Percentiles rank a stretch among this genome's conserved stretches.
These are phyloP conservation scores for Sporothrix mexicana DNA, from an alignment of 2,329 filamentous ascomycete species.

Conservation along the genomic window DNA sequence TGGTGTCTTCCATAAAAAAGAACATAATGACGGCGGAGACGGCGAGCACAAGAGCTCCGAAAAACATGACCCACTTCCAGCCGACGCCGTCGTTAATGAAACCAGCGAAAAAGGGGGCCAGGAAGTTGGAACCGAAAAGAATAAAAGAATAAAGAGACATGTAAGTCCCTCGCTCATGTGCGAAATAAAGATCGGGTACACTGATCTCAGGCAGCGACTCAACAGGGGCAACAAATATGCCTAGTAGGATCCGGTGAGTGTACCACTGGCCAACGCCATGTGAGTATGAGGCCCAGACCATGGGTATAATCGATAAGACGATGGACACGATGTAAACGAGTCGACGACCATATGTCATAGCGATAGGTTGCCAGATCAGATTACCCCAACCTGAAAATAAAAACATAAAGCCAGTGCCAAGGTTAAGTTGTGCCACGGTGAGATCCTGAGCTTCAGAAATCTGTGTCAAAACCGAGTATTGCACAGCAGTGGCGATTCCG, in stretches of 20 bases:
- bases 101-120: constrained; percentile 56
- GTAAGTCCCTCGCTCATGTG: constrained; percentile 44
- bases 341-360: constrained; percentile 51
- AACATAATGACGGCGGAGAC: constrained; percentile 58
- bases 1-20: constrained; percentile 67
- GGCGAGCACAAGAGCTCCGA: constrained; percentile 60
- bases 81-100: constrained; percentile 56
- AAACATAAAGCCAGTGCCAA: constrained; percentile 56
- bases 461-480: constrained; percentile 58
- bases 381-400: constrained; percentile 54
- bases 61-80: constrained; percentile 59
- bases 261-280: constrained; percentile 52
- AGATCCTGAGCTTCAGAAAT: no score
- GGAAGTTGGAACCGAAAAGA: constrained; percentile 52
- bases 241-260: constrained; percentile 52
- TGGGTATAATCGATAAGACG: constrained; percentile 44
- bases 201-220: constrained; percentile 54
- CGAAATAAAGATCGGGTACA: constrained; percentile 41
- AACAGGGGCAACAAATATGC: constrained; percentile 53
- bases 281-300: constrained; percentile 50
- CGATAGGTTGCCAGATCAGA: constrained; percentile 56
- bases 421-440: no score
- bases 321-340: constrained; percentile 40
- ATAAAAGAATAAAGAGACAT: constrained; percentile 53
- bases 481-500: constrained; percentile 55